Percentiles rank a stretch among this genome's conserved stretches.
These are phyloP conservation scores for Vinca minor DNA, from an alignment of 257 asterid species.

Conservation along the genomic window DNA sequence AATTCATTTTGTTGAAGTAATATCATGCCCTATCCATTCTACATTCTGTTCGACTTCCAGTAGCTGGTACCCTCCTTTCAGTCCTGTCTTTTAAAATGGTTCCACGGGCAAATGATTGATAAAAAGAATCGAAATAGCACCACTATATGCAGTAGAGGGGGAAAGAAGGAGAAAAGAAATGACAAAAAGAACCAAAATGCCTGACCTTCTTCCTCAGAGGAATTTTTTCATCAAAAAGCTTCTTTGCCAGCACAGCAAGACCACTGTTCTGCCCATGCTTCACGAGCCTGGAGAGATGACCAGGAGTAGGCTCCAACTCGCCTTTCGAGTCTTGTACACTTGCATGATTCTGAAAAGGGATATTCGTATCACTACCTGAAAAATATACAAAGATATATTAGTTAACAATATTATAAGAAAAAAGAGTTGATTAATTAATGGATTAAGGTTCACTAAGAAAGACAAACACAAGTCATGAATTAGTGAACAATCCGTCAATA, in stretches of 20 bases:
- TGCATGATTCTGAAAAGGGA: conserved; percentile 21
- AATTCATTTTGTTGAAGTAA: not conserved
- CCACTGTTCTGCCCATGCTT: conserved; percentile 24
- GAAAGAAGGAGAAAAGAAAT: too few relatives aligned
- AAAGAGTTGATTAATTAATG: not conserved
- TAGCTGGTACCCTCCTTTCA: not conserved
- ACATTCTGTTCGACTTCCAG: too few relatives aligned
- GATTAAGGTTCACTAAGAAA: conserved; percentile 5
- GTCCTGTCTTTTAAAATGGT: not conserved
- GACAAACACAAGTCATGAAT: not conserved
- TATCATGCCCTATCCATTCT: not conserved
- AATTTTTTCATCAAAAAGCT: conserved; percentile 45
- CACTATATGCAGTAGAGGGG: too few relatives aligned
- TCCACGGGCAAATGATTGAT: not conserved
- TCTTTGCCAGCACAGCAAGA: conserved; percentile 27
- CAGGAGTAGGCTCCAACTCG: conserved; percentile 19
- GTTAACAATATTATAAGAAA: conserved; percentile 14
- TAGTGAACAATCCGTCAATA: not conserved
- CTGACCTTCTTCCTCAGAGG: conserved; percentile 61
- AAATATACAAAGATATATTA: conserved; percentile 17
- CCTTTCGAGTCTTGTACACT: conserved; percentile 22
- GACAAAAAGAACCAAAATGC: not conserved
- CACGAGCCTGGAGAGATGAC: conserved; percentile 19
- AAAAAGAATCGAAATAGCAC: not conserved
- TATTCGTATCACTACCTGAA: conserved; percentile 46